Conservation (phyloP, 163 green algal species). For the Prototheca cutis region DNA sequence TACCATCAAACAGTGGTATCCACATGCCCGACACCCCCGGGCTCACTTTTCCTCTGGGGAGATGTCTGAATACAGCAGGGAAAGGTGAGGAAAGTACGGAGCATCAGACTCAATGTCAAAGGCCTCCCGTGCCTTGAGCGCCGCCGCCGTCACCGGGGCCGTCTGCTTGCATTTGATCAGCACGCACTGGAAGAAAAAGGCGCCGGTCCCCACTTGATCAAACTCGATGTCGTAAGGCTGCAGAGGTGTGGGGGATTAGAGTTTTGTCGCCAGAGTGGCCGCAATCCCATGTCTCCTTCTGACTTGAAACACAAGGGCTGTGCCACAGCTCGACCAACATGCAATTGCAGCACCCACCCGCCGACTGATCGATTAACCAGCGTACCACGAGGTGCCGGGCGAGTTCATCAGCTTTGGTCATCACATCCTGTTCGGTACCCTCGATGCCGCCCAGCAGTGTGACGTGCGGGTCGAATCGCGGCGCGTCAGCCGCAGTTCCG, state of each 20-base stretch:
- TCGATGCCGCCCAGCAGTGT: slow-evolving; percentile 34
- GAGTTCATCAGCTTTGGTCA: slow-evolving; percentile 12
- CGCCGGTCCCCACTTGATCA: slow-evolving; percentile 16
- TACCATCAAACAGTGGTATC: too few species aligned
- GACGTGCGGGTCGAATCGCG: slow-evolving; percentile 34
- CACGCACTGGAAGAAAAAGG: slow-evolving; percentile 44
- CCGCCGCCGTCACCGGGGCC: slow-evolving; percentile 11
- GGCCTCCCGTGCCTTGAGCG: background rate
- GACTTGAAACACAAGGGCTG: too few species aligned
- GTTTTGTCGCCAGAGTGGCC: too few species aligned
- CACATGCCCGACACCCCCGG: background rate
- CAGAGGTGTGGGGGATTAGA: background rate
- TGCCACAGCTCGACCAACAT: background rate
- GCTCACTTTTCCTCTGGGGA: slow-evolving; percentile 15
- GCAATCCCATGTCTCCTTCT: too few species aligned
- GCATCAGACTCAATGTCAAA: slow-evolving; percentile 9
- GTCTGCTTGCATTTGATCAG: slow-evolving; percentile 28
- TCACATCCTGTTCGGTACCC: slow-evolving; percentile 10
- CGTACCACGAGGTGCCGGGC: slow-evolving; percentile 11
- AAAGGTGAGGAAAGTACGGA: slow-evolving; percentile 51
- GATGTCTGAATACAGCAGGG: slow-evolving; percentile 47
- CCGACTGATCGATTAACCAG: background rate
- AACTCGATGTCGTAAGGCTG: slow-evolving; percentile 32
- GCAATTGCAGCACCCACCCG: background rate
- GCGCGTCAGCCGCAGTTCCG: slow-evolving; percentile 2